Evolutionary conservation across 306 rosid species (phyloP).

Genomic region (Heteromeles arbutifolia): DNA sequence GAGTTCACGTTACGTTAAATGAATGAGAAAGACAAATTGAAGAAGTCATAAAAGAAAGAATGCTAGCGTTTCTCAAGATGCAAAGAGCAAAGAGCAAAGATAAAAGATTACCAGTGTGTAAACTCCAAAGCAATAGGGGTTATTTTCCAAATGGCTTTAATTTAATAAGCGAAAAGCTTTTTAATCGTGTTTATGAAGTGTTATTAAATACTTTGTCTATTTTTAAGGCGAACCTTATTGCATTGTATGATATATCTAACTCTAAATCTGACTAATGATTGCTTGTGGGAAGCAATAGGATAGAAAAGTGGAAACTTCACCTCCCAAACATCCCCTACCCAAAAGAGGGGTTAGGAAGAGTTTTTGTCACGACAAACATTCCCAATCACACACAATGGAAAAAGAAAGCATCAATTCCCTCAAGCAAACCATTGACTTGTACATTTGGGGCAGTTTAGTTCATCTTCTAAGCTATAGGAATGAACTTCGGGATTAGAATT

Average conservation of each 20-base stretch:
- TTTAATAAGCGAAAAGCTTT: too few relatives aligned
- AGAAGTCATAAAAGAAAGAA: too few relatives aligned
- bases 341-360: not conserved
- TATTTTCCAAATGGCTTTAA: too few relatives aligned
- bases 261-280: too few relatives aligned
- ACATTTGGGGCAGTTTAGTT: not conserved
- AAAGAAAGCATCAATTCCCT: not conserved
- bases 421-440: not conserved
- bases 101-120: not conserved
- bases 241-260: not conserved
- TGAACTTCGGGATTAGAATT: too few relatives aligned
- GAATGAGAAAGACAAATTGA: too few relatives aligned
- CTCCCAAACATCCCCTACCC: too few relatives aligned
- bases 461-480: rapidly evolving
- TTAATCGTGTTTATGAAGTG: too few relatives aligned
- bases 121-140: too few relatives aligned
- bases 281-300: not conserved
- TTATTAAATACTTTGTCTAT: not conserved
- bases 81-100: too few relatives aligned
- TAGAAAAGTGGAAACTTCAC: not conserved
- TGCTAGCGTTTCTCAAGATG: too few relatives aligned
- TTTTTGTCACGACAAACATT: not conserved
- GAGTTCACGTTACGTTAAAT: too few relatives aligned
- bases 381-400: not conserved
- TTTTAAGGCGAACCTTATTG: not conserved